Evolutionary conservation across 2,329 filamentous ascomycete species (phyloP), one percentile per base, ranked within the genome.

Genomic region (Microsporum canis): DNA sequence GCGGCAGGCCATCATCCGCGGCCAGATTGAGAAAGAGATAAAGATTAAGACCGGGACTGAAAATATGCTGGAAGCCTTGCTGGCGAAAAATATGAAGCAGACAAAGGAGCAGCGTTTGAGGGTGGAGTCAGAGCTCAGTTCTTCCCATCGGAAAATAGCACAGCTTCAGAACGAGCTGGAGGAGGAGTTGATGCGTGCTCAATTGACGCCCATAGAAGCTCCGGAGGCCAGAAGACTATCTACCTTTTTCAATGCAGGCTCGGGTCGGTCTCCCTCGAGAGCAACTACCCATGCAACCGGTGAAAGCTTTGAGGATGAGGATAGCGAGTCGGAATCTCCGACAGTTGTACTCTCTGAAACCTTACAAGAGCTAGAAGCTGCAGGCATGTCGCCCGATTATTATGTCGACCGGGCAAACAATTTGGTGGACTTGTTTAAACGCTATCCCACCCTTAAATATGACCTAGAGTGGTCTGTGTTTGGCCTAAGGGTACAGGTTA

Each of bases 1-100:
- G 73, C 82, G 85, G 45, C 84, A 96, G 68, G 82, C 85, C 27
- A 80, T 84, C 58, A 81, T 96, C 64, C 86, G 88, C 69, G 91
- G 96, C 68, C 84, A 87, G 70, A 87, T 99, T 65, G 92, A 91
- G 67, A 92, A 95, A 69, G 95, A 99, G 77, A 86, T 91, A 77
- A 97, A 97, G 79, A 97, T 99, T 72, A 96, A 95, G 75, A 88
- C 92, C 69, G 94, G 94, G 23, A 96, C 92, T 62, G 94, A 99
- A 78, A 99, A 99, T 72, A 86, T 99, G 83, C 80, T 99, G 43
- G 94, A 99, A 77, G 94, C 94, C 10, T 78, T 99, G 66, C 90
- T 96, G 72, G 83, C 86, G 51, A 99, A 99, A 76, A 96, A 95
- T 73, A 88, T 89, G 53, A 99, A 97, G 76, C 92, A 97, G 73